phyloP scores from a whole-genome alignment of 345 rosid genomes.

The Cochlearia excelsa region DNA sequence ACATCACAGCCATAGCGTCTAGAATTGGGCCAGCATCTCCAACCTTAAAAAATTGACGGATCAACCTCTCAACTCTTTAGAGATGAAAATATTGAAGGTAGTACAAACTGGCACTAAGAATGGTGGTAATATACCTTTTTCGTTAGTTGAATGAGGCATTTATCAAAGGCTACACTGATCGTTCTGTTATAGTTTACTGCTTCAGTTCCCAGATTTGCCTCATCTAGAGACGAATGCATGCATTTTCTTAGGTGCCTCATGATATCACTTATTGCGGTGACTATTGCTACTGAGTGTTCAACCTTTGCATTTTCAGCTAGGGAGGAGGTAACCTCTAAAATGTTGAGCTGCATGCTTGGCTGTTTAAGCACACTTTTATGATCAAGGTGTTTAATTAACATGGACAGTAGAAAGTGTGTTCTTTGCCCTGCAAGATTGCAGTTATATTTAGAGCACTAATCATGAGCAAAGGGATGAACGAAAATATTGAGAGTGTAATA shows the following conservation, averaged over 20 bases:
- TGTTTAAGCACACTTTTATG: conserved; percentile 82
- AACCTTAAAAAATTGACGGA: conserved; percentile 47
- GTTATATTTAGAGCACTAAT: conserved; percentile 23
- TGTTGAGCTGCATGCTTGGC: conserved; percentile 72
- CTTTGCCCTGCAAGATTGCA: conserved; percentile 62
- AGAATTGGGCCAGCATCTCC: conserved; percentile 96
- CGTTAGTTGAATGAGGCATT: conserved; percentile 72
- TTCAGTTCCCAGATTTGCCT: conserved; percentile 59
- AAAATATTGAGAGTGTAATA: conserved; percentile 31
- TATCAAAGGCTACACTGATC: conserved; percentile 70
- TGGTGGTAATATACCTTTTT: conserved; percentile 45
- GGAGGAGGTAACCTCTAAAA: conserved; percentile 66
- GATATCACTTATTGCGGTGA: conserved; percentile 73
- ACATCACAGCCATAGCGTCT: conserved; percentile 81
- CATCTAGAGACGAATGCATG: conserved; percentile 77
- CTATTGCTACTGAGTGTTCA: conserved; percentile 70
- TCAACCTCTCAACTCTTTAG: conserved; percentile 23
- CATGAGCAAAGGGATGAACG: conserved; percentile 9
- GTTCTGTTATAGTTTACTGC: conserved; percentile 54
- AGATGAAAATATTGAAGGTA: conserved; percentile 8
- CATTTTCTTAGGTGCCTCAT: conserved; percentile 90
- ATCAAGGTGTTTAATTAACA: conserved; percentile 92
- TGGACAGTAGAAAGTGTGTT: conserved; percentile 79
- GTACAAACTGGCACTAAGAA: not conserved
- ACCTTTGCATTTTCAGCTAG: conserved; percentile 68